Evolutionary conservation across 2,329 filamentous ascomycete genomes (phyloP).

Genomic region (Phialophora verrucosa): DNA sequence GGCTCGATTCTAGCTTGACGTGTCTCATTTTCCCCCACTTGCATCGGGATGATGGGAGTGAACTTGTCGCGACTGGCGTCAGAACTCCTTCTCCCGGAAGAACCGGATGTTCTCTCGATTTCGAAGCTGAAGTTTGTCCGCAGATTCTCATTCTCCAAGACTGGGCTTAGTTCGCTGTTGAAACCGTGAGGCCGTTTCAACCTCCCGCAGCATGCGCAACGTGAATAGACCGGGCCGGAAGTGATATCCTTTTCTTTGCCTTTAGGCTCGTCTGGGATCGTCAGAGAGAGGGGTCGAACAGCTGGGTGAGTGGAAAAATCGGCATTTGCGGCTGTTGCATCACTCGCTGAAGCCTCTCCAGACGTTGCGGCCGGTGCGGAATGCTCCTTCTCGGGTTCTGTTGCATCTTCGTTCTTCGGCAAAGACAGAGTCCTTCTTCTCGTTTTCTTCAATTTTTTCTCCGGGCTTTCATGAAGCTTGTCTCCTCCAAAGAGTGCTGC

Average conservation of each 20-base stretch:
- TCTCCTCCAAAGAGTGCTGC: conserved; percentile 29
- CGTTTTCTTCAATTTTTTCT: conserved; percentile 30
- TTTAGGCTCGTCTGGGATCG: conserved; percentile 30
- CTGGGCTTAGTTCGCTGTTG: conserved; percentile 35
- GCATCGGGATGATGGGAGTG: conserved; percentile 37
- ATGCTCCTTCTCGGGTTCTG: conserved; percentile 4
- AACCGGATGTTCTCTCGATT: conserved; percentile 29
- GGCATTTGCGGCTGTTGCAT: conserved; percentile 18
- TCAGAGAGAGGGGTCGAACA: conserved; percentile 33
- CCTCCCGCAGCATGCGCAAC: conserved; percentile 39
- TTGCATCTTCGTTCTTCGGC: conserved; percentile 9
- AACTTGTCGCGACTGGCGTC: conserved; percentile 32
- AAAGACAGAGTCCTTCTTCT: conserved; percentile 31
- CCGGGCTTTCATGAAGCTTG: conserved; percentile 20
- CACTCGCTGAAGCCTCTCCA: conserved; percentile 21
- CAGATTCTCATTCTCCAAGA: conserved; percentile 39
- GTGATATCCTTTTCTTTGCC: conserved; percentile 36
- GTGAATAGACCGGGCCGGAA: conserved; percentile 32
- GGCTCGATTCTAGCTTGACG: conserved; percentile 37
- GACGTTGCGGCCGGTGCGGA: background rate
- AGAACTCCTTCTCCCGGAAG: conserved; percentile 29
- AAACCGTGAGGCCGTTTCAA: conserved; percentile 34
- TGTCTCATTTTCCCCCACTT: conserved; percentile 32
- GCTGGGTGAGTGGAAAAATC: conserved; percentile 32
- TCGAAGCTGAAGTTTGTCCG: conserved; percentile 40